These are phyloP conservation scores for Podosphaera aphanis DNA, from an alignment of 2,329 filamentous ascomycete species.

Conservation along the genomic window DNA sequence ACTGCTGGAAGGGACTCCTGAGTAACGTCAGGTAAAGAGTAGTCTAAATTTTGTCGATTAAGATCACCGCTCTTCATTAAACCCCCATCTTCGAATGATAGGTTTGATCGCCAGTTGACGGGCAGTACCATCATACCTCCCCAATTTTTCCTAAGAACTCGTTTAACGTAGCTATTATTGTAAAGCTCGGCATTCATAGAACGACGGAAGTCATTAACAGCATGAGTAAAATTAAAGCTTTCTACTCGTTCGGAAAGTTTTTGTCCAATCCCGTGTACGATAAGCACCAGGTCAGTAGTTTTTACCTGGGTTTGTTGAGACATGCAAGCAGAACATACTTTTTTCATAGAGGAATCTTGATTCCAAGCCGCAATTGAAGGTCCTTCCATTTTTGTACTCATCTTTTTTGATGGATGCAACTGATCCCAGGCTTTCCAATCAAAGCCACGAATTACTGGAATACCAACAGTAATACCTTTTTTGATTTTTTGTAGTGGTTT, in stretches of 20 bases:
- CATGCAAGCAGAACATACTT: constrained; percentile 32
- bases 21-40: constrained; percentile 68
- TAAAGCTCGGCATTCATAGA: constrained; percentile 74
- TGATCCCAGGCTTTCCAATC: constrained; percentile 54
- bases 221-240: constrained; percentile 91
- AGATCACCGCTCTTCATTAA: constrained; percentile 31
- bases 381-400: constrained; percentile 15
- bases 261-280: constrained; percentile 89
- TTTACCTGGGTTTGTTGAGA: constrained; percentile 39
- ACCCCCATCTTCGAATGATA: constrained; percentile 68
- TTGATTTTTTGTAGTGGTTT: constrained; percentile 57
- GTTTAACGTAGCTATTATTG: constrained; percentile 47
- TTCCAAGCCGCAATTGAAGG: constrained; percentile 6
- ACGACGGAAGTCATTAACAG: constrained; percentile 73
- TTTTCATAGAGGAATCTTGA: constrained; percentile 5
- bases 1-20: constrained; percentile 75
- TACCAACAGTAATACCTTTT: constrained; percentile 60
- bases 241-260: constrained; percentile 88
- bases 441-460: constrained; percentile 78
- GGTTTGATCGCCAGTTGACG: constrained; percentile 73
- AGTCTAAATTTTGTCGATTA: constrained; percentile 34
- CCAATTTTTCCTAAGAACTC: constrained; percentile 50
- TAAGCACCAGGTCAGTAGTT: constrained; percentile 70
- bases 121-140: constrained; percentile 86
- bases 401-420: constrained; percentile 25